Evolutionary conservation across 495 filamentous ascomycete species (phyloP), one percentile per base, ranked within the genome.

Genomic region (Daldinia loculata): DNA sequence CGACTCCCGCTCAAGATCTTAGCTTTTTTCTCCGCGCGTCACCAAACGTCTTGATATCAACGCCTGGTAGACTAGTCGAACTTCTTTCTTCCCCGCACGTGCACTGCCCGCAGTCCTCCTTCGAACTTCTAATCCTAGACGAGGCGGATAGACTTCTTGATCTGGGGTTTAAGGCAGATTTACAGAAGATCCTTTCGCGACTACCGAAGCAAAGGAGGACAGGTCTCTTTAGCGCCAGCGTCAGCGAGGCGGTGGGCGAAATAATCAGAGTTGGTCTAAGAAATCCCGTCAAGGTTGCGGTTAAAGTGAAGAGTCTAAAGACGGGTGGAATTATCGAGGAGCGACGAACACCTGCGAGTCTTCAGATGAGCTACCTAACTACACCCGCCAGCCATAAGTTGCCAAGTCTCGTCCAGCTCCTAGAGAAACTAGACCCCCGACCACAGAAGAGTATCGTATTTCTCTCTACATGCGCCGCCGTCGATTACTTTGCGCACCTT

Each of bases 181-280:
- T 99, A 4, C 92, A 93, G 57, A 91, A 88, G 55, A 99, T 99
- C 59, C 81, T 98, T 32, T 85, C 88, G 11, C 86, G 91, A 9
- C 81, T 99, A 12, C 96, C 95, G 2, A 99, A 98, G 75, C 96
- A 99, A 76, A 84, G 95, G 38, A 86, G 95, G 15, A 99, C 96
- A 0, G 95, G 95, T 0, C 82, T 99, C 8, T 99, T 98, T 84
- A 95, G 92, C 75, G 95, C 95, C 15, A 94, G 90, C 72, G 90
- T 99, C 11, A 93, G 89, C 73, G 96, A 99, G 72, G 95, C 95
- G 0, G 83, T 98, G 3, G 92, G 94, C 66, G 89, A 96, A 73
- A 91, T 98, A 36, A 91, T 99, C n/a, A 86, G 93, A 38, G 92
- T 97, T 7, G 95, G 96, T 15, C 81, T 99, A 56, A 86, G 95